These are phyloP conservation scores for Brassica incana DNA, from an alignment of 345 rosid genomes.

Conservation along the genomic window DNA sequence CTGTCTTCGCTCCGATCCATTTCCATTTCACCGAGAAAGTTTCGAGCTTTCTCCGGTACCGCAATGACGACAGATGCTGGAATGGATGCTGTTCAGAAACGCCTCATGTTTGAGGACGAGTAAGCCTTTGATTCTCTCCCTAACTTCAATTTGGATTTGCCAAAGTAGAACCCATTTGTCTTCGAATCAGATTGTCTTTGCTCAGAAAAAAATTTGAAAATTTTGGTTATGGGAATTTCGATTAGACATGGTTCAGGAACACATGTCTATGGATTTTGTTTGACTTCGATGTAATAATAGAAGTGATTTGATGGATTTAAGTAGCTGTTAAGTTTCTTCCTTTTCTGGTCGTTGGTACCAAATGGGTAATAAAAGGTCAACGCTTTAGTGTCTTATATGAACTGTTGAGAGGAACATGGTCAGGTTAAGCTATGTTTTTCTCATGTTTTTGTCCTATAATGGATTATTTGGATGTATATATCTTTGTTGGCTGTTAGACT, in stretches of 20 bases:
- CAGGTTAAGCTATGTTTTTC: no score
- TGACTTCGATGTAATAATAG: neutral
- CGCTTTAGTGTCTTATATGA: no score
- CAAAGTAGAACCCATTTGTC: constrained; percentile 3
- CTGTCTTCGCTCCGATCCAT: constrained; percentile 9
- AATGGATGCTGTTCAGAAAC: constrained; percentile 98
- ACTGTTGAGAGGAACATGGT: no score
- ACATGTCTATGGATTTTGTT: neutral
- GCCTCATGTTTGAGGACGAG: constrained; percentile 99
- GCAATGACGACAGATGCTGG: constrained; percentile 60
- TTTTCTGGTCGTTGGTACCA: neutral
- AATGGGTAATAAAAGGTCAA: neutral
- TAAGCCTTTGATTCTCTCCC: constrained; percentile 8
- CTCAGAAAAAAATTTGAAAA: neutral
- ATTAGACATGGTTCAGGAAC: neutral
- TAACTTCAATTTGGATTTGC: neutral
- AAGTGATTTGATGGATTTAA: no score
- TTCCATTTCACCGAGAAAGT: constrained; percentile 30
- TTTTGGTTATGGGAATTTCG: constrained; percentile 4
- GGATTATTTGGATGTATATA: no score
- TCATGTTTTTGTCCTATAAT: no score
- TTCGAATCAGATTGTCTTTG: neutral
- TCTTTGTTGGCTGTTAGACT: no score
- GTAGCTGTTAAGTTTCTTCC: neutral
- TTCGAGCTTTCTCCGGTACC: constrained; percentile 19